A percentile compares a stretch with the other conserved stretches of the same genome.
Conservation (phyloP, 768 basidiomycete species). For the Termitomyces sp. region DNA sequence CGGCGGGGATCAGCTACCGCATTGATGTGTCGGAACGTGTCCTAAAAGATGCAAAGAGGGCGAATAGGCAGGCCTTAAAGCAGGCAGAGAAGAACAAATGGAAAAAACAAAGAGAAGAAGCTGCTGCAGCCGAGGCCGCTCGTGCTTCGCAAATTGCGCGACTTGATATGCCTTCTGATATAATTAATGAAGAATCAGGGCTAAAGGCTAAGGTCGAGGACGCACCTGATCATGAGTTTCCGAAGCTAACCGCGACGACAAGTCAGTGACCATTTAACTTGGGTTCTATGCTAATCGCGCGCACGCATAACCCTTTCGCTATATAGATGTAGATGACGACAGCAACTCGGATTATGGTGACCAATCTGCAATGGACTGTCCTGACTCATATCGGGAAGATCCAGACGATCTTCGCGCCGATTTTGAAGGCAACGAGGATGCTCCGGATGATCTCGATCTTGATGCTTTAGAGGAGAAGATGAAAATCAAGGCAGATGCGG, state of each 20-base stretch:
- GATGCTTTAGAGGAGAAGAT: slow-evolving; percentile 1
- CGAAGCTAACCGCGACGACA: neutral
- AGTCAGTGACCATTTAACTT: neutral
- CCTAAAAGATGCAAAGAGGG: neutral
- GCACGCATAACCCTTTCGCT: neutral
- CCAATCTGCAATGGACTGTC: no score
- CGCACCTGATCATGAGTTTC: neutral
- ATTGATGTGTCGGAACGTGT: neutral
- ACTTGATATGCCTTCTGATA: neutral
- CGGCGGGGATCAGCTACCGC: slow-evolving; percentile 1
- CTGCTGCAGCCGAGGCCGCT: neutral
- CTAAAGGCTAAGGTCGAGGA: slow-evolving; percentile 1
- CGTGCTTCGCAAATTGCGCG: slow-evolving; percentile 5
- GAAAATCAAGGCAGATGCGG: neutral
- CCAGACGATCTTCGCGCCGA: neutral
- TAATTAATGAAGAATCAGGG: neutral
- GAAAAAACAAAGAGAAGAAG: neutral
- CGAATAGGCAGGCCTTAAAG: neutral
- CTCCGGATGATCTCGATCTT: neutral
- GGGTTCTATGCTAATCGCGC: neutral
- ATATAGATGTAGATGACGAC: neutral
- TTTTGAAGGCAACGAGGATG: neutral
- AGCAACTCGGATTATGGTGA: neutral
- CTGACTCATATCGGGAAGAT: neutral
- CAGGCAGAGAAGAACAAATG: slow-evolving; percentile 1